These are phyloP conservation scores for Salvia sclarea DNA, from an alignment of 305 asterid species.

Conservation along the genomic window DNA sequence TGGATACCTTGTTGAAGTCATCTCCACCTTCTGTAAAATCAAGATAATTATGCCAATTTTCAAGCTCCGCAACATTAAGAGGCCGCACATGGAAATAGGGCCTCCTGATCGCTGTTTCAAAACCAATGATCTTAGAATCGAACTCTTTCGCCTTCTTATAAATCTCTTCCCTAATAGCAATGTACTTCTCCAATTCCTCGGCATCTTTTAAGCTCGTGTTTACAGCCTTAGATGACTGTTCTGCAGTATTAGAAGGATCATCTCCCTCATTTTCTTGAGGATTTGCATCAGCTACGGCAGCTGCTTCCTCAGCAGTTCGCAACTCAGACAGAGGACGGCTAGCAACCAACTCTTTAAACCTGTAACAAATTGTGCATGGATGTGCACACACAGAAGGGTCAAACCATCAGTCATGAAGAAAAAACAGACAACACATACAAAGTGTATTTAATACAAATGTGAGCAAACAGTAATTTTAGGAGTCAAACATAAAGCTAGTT, in stretches of 20 bases:
- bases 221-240: constrained; percentile 63
- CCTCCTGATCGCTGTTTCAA: constrained; percentile 93
- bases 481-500: neutral
- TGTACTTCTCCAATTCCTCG: constrained; percentile 97
- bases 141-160: constrained; percentile 90
- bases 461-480: neutral
- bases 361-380: constrained; percentile 35
- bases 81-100: constrained; percentile 99
- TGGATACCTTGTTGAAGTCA: constrained; percentile 90
- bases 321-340: constrained; percentile 84
- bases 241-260: constrained; percentile 48
- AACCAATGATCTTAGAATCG: constrained; percentile 87
- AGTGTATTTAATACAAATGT: neutral
- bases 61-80: constrained; percentile 87
- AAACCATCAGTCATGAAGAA: constrained; percentile 28
- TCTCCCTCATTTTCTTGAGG: constrained; percentile 73
- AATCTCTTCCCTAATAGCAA: constrained; percentile 83
- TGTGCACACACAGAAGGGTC: neutral
- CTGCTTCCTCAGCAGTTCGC: constrained; percentile 85
- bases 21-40: constrained; percentile 80
- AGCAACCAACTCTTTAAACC: constrained; percentile 96
- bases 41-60: constrained; percentile 94
- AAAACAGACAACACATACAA: constrained; percentile 4
- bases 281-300: constrained; percentile 47
- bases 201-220: constrained; percentile 83